Conservation (phyloP, 257 asterid genomes). For the Solanum rostratum region DNA sequence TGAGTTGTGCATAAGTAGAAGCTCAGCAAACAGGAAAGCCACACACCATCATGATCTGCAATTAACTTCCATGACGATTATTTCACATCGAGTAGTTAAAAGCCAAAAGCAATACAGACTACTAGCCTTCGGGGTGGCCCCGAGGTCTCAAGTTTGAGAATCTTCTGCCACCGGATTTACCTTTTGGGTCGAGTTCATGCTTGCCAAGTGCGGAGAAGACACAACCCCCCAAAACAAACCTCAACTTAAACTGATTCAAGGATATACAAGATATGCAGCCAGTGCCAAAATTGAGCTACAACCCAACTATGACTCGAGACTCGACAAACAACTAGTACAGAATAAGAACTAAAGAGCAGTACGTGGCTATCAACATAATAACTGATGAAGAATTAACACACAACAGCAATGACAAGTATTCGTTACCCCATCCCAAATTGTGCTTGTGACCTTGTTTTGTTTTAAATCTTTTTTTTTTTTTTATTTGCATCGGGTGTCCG, state of each 20-base stretch:
- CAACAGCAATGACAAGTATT: background rate
- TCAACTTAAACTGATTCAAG: background rate
- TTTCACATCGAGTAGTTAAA: no score
- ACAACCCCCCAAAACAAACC: no score
- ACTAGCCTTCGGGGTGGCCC: no score
- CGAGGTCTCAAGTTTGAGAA: no score
- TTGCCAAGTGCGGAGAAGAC: no score
- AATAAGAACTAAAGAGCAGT: background rate
- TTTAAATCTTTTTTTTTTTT: no score
- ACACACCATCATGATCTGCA: background rate
- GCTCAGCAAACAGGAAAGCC: background rate
- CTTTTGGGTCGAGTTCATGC: no score
- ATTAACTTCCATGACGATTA: no score
- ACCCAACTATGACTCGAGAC: background rate
- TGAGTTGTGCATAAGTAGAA: background rate
- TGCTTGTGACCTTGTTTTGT: background rate
- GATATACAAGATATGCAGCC: background rate
- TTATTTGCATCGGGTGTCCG: no score
- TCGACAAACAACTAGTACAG: background rate
- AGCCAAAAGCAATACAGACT: no score
- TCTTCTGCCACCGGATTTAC: no score
- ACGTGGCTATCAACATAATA: background rate
- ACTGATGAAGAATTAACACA: background rate
- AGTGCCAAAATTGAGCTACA: background rate
- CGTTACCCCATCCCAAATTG: background rate